Conservation (phyloP, 129 eudicot species). For the Ambrosia trifida region DNA sequence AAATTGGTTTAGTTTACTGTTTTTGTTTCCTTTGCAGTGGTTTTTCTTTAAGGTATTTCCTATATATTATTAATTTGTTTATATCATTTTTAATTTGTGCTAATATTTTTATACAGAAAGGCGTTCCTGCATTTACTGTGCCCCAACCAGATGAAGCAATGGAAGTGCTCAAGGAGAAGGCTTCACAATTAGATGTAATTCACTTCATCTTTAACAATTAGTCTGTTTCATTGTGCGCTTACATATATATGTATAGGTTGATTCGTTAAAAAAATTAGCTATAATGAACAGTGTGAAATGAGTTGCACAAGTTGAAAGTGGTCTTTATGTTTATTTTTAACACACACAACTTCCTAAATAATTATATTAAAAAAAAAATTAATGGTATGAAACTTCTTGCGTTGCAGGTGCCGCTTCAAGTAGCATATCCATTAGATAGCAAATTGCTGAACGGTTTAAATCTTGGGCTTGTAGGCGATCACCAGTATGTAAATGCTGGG, state of each 20-base stretch:
- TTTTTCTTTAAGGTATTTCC: not conserved
- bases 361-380: not conserved
- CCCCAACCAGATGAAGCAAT: constrained; percentile 98
- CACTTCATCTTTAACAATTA: not conserved
- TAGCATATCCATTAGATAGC: constrained; percentile 70
- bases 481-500: constrained; percentile 94
- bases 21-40: not conserved
- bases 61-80: not conserved
- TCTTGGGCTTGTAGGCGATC: constrained; percentile 94
- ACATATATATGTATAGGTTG: not conserved
- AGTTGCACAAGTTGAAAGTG: not conserved
- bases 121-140: constrained; percentile 91
- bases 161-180: constrained; percentile 77
- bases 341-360: not conserved
- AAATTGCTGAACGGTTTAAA: constrained; percentile 57
- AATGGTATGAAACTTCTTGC: constrained; percentile 9
- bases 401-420: constrained; percentile 74
- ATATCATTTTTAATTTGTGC: constrained; percentile 6
- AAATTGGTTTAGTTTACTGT: constrained; percentile 3
- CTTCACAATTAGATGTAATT: constrained; percentile 75
- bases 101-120: constrained; percentile 43
- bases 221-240: not conserved
- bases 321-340: not conserved
- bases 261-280: not conserved
- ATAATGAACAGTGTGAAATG: not conserved